Evolutionary conservation across 371 early-diverging fungal genomes (phyloP).

Genomic region (Mucor velutinosus): DNA sequence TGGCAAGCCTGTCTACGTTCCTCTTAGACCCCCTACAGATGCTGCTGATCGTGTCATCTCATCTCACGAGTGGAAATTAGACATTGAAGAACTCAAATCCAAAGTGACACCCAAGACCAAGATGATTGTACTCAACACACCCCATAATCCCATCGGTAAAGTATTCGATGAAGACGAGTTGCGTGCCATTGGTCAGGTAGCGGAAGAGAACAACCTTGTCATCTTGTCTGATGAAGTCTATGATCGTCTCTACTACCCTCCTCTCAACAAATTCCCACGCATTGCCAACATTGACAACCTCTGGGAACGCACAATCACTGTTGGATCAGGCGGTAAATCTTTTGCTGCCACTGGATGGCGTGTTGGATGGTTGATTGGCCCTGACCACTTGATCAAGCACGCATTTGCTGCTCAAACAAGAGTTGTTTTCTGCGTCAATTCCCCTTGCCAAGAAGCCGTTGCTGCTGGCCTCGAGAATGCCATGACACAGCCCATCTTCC

Average conservation of each 20-base stretch:
- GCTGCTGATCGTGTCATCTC: constrained; percentile 56
- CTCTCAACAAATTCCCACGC: constrained; percentile 64
- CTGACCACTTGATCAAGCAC: constrained; percentile 72
- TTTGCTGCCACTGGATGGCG: constrained; percentile 98
- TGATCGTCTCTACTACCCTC: constrained; percentile 86
- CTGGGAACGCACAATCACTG: constrained; percentile 92
- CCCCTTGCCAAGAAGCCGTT: constrained; percentile 91
- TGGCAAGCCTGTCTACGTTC: constrained; percentile 83
- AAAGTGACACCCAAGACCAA: constrained; percentile 82
- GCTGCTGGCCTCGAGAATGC: constrained; percentile 80
- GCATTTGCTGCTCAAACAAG: constrained; percentile 89
- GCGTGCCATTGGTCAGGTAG: constrained; percentile 76
- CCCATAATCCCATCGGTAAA: constrained; percentile 95
- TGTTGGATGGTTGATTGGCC: constrained; percentile 93
- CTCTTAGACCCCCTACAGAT: constrained; percentile 66
- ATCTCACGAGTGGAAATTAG: constrained; percentile 81
- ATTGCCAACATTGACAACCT: constrained; percentile 83
- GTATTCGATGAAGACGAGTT: constrained; percentile 85
- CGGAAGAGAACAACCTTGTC: constrained; percentile 81
- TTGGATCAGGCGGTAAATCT: constrained; percentile 93
- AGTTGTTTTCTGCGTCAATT: constrained; percentile 86
- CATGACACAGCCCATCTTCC: constrained; percentile 65
- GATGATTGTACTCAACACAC: constrained; percentile 93
- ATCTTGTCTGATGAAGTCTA: constrained; percentile 95
- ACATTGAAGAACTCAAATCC: constrained; percentile 77